Evolutionary conservation across 345 rosid genomes (phyloP), one percentile per base, ranked within the genome.

Genomic region (Capsella bursapastoris): DNA sequence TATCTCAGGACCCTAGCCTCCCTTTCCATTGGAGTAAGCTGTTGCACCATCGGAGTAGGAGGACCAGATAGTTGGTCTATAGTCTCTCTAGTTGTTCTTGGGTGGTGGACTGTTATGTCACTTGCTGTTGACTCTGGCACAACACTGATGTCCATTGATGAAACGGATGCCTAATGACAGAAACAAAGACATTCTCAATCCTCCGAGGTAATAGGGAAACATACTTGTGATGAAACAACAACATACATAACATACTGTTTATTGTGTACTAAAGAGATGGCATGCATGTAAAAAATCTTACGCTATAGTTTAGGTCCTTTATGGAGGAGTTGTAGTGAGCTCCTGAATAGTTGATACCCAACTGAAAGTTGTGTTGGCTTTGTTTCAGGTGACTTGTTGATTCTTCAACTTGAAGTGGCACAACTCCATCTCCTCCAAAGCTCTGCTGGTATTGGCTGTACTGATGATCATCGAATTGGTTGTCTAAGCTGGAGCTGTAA

Each of bases 1-100:
- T 93, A 93, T 68, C 98, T 87, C 14, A 89, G 58, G 29, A 95
- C 99, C 62, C 92, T 90, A 37, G 99, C 97, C 64, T 89, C 97
- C 82, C 97, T 86, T 66, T 92, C 99, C 87, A 82, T 52, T 25
- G 93, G 92, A 60, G 85, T 78, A 18, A 93, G 92, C 72, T 84
- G 97, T 31, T 81, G 47, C 61, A 90, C 87, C 79, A 82, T 75
- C 82, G 84, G 88, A 74, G 63, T 77, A 2, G 86, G 79, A 73
- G 86, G 81, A 16, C 78, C 78, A 3, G 90, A 69, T 78, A 81
- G 71, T 52, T 87, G 96, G 51, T 88, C 92, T 9, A 80, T 81
- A 3, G 88, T 84, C 57, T 90, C 90, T 77, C 85, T 87, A 2
- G 86, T 81, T 11, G 86, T 69, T 69, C 87, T 75, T 8, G 84